These are phyloP conservation scores for Petrea volubilis DNA, from an alignment of 257 asterid species.

Conservation along the genomic window DNA sequence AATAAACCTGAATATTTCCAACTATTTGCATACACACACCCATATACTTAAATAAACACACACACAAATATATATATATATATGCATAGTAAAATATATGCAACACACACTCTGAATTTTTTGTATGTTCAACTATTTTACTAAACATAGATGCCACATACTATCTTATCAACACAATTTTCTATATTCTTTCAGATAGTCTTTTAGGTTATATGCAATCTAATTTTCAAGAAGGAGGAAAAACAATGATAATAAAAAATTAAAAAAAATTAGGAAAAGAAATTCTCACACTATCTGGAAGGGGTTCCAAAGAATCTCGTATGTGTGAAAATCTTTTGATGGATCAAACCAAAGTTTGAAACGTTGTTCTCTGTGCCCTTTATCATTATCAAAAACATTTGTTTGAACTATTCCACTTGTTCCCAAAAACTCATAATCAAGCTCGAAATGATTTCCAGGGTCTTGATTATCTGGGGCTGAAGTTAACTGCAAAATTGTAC, in stretches of 20 bases:
- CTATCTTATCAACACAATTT: background rate
- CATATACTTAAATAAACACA: no score
- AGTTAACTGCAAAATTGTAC: conserved; percentile 34
- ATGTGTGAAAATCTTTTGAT: conserved; percentile 51
- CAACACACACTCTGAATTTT: no score
- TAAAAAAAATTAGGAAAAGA: background rate
- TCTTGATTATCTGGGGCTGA: conserved; percentile 22
- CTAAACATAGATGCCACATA: background rate
- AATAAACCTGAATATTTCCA: no score
- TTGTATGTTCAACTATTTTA: no score
- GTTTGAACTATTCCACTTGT: conserved; percentile 49
- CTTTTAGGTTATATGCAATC: background rate
- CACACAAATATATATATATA: no score
- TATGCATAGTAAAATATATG: no score
- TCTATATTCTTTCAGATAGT: background rate
- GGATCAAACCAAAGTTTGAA: conserved; percentile 65
- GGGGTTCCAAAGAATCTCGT: conserved; percentile 53
- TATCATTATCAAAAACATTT: conserved; percentile 46
- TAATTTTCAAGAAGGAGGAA: background rate
- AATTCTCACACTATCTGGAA: conserved; percentile 44
- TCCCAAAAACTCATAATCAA: conserved; percentile 64
- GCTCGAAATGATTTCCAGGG: conserved; percentile 41
- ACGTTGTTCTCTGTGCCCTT: conserved; percentile 48
- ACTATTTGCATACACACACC: no score
- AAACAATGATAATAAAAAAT: background rate